Evolutionary conservation across 306 rosid genomes (phyloP), one percentile per base, ranked within the genome.

Genomic region (Crataegus laevigata): DNA sequence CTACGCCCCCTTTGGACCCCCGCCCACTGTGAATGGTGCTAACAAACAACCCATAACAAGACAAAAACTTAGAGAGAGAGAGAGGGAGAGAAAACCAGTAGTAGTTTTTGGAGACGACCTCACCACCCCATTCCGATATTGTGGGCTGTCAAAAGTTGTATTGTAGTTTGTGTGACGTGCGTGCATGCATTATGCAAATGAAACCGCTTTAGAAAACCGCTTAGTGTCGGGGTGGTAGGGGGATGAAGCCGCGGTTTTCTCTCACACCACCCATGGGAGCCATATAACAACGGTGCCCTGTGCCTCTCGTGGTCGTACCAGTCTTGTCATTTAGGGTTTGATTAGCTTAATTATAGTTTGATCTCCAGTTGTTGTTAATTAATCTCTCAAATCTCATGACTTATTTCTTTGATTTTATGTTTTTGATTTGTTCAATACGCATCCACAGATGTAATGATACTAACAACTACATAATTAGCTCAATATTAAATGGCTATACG

Each of bases 121-220:
- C 80, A 75, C 61, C 71, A 79, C 74, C 58, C 22, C 32, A 58
- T 25, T 21, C 62, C 21, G 76, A 89, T 91, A 83, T 82, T 91
- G 96, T 91, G 96, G 92, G 96, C 91, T 84, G 88, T 75, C 85
- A 77, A 67, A 67, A 82, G 85, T 68, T 73, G 88, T 82, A 75
- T 88, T 32, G 66, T 32, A 58, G 36, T 65, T 65, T 72, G 26
- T 45, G 82, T 54, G 54, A 50, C 2, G 60, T 54, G 61, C 26
- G 69, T 43, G 51, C 79, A 75, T 63, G 64, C 68, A 42, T 6
- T 38, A 45, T 43, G 36, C 22, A 62, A 58, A 42, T 54, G 50
- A 77, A 69, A 32, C 55, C 34, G 68, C 57, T 42, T 73, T 54
- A 18, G 10, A 15, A 86, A 87, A 89, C 94, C 87, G 79, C 89